phyloP scores from a whole-genome alignment of 2,329 filamentous ascomycete species.

The Chaetomiaceae sp. region DNA sequence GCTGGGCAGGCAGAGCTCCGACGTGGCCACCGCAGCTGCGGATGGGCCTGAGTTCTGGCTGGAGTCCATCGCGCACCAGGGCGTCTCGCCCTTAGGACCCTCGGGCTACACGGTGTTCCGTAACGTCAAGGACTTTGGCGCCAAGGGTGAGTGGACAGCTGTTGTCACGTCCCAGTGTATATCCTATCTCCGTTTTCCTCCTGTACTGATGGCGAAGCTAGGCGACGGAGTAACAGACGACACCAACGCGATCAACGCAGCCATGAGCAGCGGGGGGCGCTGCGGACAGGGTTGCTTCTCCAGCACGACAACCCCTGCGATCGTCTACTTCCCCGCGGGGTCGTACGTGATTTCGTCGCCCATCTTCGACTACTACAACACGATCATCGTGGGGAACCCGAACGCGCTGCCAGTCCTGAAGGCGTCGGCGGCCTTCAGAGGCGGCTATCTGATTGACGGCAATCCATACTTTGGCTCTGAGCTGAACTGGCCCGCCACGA shows the following conservation, averaged over 20 bases:
- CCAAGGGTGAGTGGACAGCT: constrained; percentile 63
- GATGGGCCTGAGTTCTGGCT: too few species aligned
- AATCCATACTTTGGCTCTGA: too few species aligned
- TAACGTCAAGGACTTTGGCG: constrained; percentile 73
- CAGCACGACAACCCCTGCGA: constrained; percentile 80
- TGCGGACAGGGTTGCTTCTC: constrained; percentile 58
- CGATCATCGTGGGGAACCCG: neutral
- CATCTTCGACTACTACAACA: neutral
- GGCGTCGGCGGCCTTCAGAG: neutral
- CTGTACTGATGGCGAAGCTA: too few species aligned
- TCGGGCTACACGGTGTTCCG: constrained; percentile 73
- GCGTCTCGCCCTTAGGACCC: too few species aligned
- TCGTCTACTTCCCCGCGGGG: constrained; percentile 89
- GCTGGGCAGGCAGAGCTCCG: too few species aligned
- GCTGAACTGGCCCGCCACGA: too few species aligned
- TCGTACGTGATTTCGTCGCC: constrained; percentile 62
- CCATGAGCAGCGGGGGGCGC: constrained; percentile 69
- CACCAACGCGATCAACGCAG: constrained; percentile 80
- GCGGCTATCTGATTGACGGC: neutral
- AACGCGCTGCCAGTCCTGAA: neutral
- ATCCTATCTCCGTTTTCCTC: too few species aligned
- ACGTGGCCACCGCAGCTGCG: too few species aligned
- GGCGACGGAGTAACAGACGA: too few species aligned
- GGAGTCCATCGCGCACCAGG: too few species aligned
- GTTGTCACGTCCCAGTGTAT: too few species aligned